Evolutionary conservation across 2,329 filamentous ascomycete species (phyloP), one percentile per base, ranked within the genome.

Genomic region (Knoxdaviesia proteae): DNA sequence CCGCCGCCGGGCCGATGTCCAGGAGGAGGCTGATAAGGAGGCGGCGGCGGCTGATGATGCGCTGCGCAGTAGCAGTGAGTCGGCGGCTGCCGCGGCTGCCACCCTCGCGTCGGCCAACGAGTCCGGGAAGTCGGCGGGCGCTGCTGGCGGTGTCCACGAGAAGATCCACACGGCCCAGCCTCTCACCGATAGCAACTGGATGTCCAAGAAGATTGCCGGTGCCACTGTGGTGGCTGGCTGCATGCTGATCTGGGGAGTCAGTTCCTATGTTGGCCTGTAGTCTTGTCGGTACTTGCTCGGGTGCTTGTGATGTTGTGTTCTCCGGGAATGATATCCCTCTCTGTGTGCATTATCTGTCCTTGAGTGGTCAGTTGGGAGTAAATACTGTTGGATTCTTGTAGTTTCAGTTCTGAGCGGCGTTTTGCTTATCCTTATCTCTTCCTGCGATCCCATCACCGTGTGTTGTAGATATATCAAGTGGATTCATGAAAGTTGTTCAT

Each of bases 171-270:
- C 49, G 42, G 51, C 74, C 8, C 79, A 72, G 50, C 72, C 78
- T 33, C 58, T 80, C 41, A 76, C 69, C 3, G 73, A 79, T 43
- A 69, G 76, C 34, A 69, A 71, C 43, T 80, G 76, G 72, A 78
- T 73, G 67, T 69, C 63, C 2, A 80, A 76, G 61, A 79, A 76
- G 56, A 58, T 69, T 2, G 58, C 72, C 32, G 75, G 76, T n/a
- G 71, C 68, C 4, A 69, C 71, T 20, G 71, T 71, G 6, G 57
- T 81, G 42, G 68, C 64, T n/a, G 74, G 71, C 1, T 79, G 74
- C 50, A 68, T 65, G 7, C 55, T 71, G 38, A 56, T 77, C 2
- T 79, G 74, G 74, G 65, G 61, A 5, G 47, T 74, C 20, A 68
- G 71, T 5, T 71, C 71, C 2, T 69, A 68, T 42, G 45, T 77